Base-by-base conservation (phyloP, 2,329 filamentous ascomycete genomes). In the Helotiales sp. region DNA sequence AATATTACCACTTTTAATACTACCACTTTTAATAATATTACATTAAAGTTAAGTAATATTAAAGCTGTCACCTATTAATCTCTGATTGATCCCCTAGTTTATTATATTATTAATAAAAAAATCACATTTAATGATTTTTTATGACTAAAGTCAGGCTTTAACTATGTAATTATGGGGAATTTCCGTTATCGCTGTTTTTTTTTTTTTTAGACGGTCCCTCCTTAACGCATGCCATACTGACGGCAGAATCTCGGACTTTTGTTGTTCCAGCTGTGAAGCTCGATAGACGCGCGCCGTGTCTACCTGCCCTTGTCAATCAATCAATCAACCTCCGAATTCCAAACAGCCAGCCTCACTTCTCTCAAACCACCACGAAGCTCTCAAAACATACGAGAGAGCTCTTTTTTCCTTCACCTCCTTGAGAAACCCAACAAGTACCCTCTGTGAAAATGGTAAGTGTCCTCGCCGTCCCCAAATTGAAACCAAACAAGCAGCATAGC, bases 201-300 rank as follows among this genome's bases (percentile, higher is more conserved):
- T n/a, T n/a, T n/a, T n/a, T n/a, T n/a, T n/a, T n/a, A n/a, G n/a
- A n/a, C n/a, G n/a, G n/a, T n/a, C n/a, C n/a, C n/a, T n/a, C n/a
- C n/a, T n/a, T n/a, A n/a, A n/a, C n/a, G n/a, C n/a, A n/a, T n/a
- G n/a, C n/a, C n/a, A n/a, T n/a, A n/a, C n/a, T n/a, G 17, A 34
- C 34, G 34, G 43, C 40, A 66, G 65, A 64, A 62, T 11, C 22
- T 61, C 63, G 55, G 54, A 47, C 2, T n/a, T 26, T 43, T 49
- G 17, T 50, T 61, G 50, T 47, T 49, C 54, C 43, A 58, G 52
- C 49, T 17, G 55, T 59, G 37, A 43, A 43, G 24, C 32, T 64
- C 70, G 58, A 68, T 61, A 57, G 69, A 75, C 74, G 73, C 74
- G 75, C 71, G 74, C 73, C 74, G 73, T 76, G 72, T 75, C 74